A percentile compares a stretch with the other conserved stretches of the same genome.
These are phyloP conservation scores for Mycena rebaudengoi DNA, from an alignment of 768 basidiomycete genomes.

Conservation along the genomic window DNA sequence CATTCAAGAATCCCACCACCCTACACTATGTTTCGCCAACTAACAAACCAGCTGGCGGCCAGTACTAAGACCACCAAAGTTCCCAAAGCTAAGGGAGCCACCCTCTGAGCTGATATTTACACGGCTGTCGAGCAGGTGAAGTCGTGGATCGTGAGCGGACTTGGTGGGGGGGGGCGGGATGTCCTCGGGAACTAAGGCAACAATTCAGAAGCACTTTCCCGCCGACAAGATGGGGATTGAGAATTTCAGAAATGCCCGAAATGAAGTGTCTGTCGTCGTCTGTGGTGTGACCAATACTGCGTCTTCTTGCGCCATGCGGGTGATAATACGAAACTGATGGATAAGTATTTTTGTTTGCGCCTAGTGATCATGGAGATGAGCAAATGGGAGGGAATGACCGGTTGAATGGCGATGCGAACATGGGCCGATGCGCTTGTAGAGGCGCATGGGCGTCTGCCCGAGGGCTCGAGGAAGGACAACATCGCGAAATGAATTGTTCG, in stretches of 20 bases:
- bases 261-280: slow-evolving; percentile 58
- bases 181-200: slow-evolving; percentile 52
- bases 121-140: slow-evolving; percentile 55
- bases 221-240: slow-evolving; percentile 54
- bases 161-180: slow-evolving; percentile 62
- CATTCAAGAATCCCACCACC: background rate
- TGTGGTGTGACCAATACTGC: slow-evolving; percentile 57
- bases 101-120: slow-evolving; percentile 61
- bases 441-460: slow-evolving; percentile 44
- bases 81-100: slow-evolving; percentile 57
- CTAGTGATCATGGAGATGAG: slow-evolving; percentile 60
- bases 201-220: slow-evolving; percentile 53
- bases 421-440: slow-evolving; percentile 60
- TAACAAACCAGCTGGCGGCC: slow-evolving; percentile 50
- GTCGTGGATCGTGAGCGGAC: slow-evolving; percentile 52
- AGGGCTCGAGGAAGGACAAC: slow-evolving; percentile 46
- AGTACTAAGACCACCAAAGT: slow-evolving; percentile 40
- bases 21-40: slow-evolving; percentile 56
- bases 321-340: slow-evolving; percentile 11
- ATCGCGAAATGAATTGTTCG: slow-evolving; percentile 59
- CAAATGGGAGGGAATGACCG: slow-evolving; percentile 64
- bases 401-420: slow-evolving; percentile 63
- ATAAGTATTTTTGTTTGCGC: background rate
- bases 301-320: background rate
- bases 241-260: slow-evolving; percentile 53